These are phyloP conservation scores for Stephania cephalantha DNA, from an alignment of 164 flowering plant genomes.

Conservation along the genomic window DNA sequence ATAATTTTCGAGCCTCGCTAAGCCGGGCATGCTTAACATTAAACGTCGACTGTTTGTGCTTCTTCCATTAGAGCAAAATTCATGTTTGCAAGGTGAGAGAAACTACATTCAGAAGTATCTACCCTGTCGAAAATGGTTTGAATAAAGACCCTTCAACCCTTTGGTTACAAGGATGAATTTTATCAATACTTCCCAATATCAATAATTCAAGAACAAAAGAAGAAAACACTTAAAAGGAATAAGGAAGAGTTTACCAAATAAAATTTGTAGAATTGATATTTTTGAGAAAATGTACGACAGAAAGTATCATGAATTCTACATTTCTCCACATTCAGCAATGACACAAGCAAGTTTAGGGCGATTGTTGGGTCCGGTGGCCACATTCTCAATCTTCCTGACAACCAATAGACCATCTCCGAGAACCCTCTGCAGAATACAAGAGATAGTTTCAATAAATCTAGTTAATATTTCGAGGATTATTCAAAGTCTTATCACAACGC, in stretches of 20 bases:
- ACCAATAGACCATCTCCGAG: conserved; percentile 95
- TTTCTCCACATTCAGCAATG: conserved; percentile 94
- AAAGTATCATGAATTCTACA: conserved; percentile 31
- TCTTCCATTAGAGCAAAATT: neutral
- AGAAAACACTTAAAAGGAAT: neutral
- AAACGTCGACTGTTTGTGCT: neutral
- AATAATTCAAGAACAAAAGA: neutral
- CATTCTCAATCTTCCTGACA: conserved; percentile 92
- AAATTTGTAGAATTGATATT: neutral
- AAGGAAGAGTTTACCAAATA: neutral
- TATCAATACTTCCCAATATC: neutral
- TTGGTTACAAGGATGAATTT: neutral
- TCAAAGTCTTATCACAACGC: neutral
- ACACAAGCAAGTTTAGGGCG: conserved; percentile 83
- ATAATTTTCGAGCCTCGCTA: neutral
- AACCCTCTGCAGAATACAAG: conserved; percentile 54
- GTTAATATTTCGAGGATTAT: neutral
- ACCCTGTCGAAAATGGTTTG: neutral
- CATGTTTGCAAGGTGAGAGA: neutral
- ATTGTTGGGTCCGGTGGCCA: conserved; percentile 89
- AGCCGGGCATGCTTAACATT: neutral
- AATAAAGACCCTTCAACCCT: neutral
- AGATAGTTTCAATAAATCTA: neutral
- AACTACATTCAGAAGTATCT: neutral
- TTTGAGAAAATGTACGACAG: neutral